Evolutionary conservation across 2,329 filamentous ascomycete genomes (phyloP).

Genomic region (Ustulina deusta): DNA sequence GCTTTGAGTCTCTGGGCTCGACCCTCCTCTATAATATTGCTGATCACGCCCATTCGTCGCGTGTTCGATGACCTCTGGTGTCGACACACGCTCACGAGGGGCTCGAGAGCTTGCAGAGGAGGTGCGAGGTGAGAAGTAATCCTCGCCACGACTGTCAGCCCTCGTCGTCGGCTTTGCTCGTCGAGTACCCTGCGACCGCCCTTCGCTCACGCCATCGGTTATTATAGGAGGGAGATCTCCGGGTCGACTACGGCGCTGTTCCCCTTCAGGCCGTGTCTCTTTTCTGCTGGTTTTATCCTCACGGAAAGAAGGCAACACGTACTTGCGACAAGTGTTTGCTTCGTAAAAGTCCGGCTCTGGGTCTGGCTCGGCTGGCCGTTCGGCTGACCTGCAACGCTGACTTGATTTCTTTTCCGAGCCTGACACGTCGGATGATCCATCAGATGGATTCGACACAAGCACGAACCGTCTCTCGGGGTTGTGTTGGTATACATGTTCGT

Average conservation of each 20-base stretch:
- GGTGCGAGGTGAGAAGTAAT: constrained; percentile 51
- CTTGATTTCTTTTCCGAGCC: constrained; percentile 40
- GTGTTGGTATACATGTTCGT: constrained; percentile 61
- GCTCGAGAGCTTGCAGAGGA: constrained; percentile 44
- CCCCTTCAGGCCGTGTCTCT: constrained; percentile 40
- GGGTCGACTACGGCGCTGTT: constrained; percentile 46
- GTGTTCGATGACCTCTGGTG: constrained; percentile 59
- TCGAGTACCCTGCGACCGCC: constrained; percentile 40
- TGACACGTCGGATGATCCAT: constrained; percentile 44
- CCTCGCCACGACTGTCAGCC: constrained; percentile 48
- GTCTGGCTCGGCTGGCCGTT: constrained; percentile 33
- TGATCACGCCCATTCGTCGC: constrained; percentile 49
- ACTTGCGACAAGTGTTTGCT: constrained; percentile 59
- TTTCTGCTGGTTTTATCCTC: constrained; percentile 46
- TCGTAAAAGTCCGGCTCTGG: constrained; percentile 50
- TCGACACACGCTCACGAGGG: constrained; percentile 57
- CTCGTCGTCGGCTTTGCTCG: constrained; percentile 47
- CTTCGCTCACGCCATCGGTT: constrained; percentile 42
- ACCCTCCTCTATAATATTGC: constrained; percentile 47
- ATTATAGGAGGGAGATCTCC: constrained; percentile 50
- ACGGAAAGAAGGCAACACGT: constrained; percentile 48
- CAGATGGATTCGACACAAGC: constrained; percentile 59
- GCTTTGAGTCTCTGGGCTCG: constrained; percentile 39
- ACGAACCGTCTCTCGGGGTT: constrained; percentile 76
- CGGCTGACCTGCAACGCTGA: constrained; percentile 39